Base-by-base conservation (phyloP, 495 filamentous ascomycete genomes). In the Aspergillus carlsbadensis region DNA sequence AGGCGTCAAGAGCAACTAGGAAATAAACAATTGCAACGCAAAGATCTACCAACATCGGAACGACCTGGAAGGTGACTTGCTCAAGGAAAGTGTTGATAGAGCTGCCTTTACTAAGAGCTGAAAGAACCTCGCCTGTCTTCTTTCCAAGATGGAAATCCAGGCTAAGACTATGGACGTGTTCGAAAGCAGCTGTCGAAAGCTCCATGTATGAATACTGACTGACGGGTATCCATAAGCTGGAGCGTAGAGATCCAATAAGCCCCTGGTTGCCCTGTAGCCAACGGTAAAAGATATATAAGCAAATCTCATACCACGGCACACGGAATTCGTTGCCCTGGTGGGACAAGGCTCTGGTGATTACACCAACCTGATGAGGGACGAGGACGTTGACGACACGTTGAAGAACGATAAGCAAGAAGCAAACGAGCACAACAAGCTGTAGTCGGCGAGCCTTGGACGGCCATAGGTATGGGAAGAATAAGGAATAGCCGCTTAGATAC, bases 71-170 rank as follows among this genome's bases (percentile, higher is more conserved):
- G 2, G 94, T 96, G 50, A 96, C 84, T 68, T 95, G 90, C 69
- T 97, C 93, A 36, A 98, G 80, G 73, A 98, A 98, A 3, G 87
- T 91, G 64, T 98, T 98, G 77, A 98, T 96, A 1, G 94, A 89
- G 58, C 86, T 90, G 51, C 94, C 94, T 65, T 98, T 98, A 73
- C 92, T 96, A 53, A 98, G 76, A 0, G 94, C 94, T 18, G 91
- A 96, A 22, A 97, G 76, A 14, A 98, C 92, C 70, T 98, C 94
- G 21, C 94, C 94, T 1, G 94, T 98, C 70, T 92, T 91, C 74
- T 98, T 98, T 40, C 91, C 89, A 10, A 97, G 82, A 70, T 98
- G 94, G 64, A 98, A 98, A 65, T 98, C 94, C 60, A 97, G 77
- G 70, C 92, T 96, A 14, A 98, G 83, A 35, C 87, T 84, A 70